A percentile compares a stretch with the other conserved stretches of the same genome.
phyloP scores from a whole-genome alignment of 1,284 basidiomycete genomes.

The Sanghuangporus weigelae region DNA sequence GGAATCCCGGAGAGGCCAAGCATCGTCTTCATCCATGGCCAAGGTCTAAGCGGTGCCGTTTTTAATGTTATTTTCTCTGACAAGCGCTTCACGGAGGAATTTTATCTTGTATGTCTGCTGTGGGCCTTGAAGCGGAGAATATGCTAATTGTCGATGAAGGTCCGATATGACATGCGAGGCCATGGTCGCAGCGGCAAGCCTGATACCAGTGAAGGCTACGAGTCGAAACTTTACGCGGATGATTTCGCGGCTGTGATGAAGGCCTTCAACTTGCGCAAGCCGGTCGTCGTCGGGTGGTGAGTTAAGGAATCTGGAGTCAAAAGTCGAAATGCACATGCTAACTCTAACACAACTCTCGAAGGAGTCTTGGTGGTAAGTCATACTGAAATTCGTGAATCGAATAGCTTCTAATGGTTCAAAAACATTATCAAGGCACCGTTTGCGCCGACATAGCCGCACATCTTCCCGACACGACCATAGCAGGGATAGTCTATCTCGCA shows the following conservation, averaged over 20 bases:
- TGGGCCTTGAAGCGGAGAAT: too few relatives aligned
- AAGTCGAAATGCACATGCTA: neutral
- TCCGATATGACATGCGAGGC: slow-evolving; percentile 14
- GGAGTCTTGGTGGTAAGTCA: slow-evolving; percentile 7
- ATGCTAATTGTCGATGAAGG: neutral
- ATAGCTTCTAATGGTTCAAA: neutral
- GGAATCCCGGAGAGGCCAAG: slow-evolving; percentile 2
- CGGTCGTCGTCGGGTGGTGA: slow-evolving; percentile 27
- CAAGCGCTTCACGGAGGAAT: neutral
- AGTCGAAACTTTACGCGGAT: slow-evolving; percentile 13
- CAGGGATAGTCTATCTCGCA: slow-evolving; percentile 5
- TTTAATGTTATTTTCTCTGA: slow-evolving; percentile 11
- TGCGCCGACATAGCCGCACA: slow-evolving; percentile 6
- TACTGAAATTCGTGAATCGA: too few relatives aligned
- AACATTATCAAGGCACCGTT: neutral
- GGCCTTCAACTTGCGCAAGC: slow-evolving; percentile 24
- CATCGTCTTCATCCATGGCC: slow-evolving; percentile 13
- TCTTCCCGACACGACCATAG: neutral
- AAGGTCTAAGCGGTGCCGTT: neutral
- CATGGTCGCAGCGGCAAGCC: slow-evolving; percentile 16
- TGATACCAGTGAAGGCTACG: slow-evolving; percentile 1
- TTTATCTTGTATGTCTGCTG: slow-evolving; percentile 6
- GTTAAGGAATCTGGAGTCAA: neutral
- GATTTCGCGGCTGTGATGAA: slow-evolving; percentile 11
- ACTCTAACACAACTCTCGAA: neutral